Conservation (phyloP, 495 filamentous ascomycete species). For the Aspergillus asperescens region DNA sequence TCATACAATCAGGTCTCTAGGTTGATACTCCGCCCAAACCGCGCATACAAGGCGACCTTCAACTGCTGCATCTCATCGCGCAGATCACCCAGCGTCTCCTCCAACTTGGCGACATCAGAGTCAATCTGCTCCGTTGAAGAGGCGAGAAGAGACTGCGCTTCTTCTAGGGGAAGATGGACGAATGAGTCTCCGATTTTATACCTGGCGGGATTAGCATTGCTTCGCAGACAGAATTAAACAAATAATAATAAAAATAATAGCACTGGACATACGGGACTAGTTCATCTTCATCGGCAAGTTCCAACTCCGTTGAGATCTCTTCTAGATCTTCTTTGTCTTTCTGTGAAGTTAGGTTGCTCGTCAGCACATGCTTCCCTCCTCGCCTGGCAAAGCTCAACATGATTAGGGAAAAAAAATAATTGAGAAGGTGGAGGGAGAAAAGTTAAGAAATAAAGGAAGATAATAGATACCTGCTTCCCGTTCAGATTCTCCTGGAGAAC, state of each 20-base stretch:
- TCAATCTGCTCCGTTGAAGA: constrained; percentile 66
- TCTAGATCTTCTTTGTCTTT: constrained; percentile 98
- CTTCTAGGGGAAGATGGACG: constrained; percentile 72
- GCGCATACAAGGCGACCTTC: constrained; percentile 86
- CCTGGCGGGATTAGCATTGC: constrained; percentile 39
- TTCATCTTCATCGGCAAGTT: constrained; percentile 93
- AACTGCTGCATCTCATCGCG: constrained; percentile 82
- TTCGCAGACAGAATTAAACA: not conserved
- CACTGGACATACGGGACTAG: constrained; percentile 65
- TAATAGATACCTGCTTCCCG: constrained; percentile 64
- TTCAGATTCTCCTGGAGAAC: constrained; percentile 76
- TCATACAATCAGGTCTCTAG: constrained; percentile 64
- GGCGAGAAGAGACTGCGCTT: constrained; percentile 79
- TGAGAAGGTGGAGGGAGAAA: not conserved
- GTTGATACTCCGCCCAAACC: constrained; percentile 94
- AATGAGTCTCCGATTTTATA: constrained; percentile 98
- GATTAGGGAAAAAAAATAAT: not conserved
- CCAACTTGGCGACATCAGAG: constrained; percentile 65
- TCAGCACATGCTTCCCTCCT: too few species aligned
- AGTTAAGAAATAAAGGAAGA: not conserved
- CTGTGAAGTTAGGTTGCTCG: constrained; percentile 39
- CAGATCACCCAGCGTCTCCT: constrained; percentile 65
- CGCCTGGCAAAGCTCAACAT: not conserved
- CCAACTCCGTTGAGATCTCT: constrained; percentile 83
- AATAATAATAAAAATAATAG: not conserved